Evolutionary conservation across 345 rosid species (phyloP).

Genomic region (Bruguiera gymnorhiza): DNA sequence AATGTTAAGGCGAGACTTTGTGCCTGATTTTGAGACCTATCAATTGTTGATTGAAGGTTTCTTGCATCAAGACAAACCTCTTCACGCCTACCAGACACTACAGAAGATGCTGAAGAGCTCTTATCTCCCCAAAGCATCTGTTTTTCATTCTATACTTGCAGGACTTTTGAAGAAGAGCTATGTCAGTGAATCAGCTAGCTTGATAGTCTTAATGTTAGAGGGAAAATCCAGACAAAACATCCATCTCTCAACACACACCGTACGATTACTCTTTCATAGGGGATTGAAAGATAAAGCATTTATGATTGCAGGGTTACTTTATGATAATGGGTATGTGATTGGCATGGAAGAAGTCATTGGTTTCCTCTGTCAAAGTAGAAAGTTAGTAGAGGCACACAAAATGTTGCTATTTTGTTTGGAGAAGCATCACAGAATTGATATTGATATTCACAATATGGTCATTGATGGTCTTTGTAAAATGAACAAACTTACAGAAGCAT

Average conservation of each 20-base stretch:
- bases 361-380: constrained; percentile 48
- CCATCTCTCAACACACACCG: constrained; percentile 51
- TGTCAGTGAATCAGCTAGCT: constrained; percentile 51
- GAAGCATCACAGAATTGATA: constrained; percentile 44
- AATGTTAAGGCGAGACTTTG: constrained; percentile 67
- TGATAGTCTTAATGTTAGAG: constrained; percentile 56
- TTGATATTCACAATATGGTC: constrained; percentile 39
- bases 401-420: constrained; percentile 57
- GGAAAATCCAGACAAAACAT: constrained; percentile 51
- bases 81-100: constrained; percentile 56
- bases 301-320: constrained; percentile 43
- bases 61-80: constrained; percentile 49
- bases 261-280: constrained; percentile 46
- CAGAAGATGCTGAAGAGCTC: constrained; percentile 73
- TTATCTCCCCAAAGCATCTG: constrained; percentile 53
- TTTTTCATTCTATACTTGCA: constrained; percentile 53
- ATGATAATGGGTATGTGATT: constrained; percentile 55
- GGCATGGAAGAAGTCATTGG: constrained; percentile 48
- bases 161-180: constrained; percentile 49
- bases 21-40: constrained; percentile 61
- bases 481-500: constrained; percentile 59
- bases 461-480: constrained; percentile 60
- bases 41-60: constrained; percentile 54
- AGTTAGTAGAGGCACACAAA: constrained; percentile 48
- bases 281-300: constrained; percentile 49